phyloP scores from a whole-genome alignment of 1,139 yeast genomes.

The Magnusiomyces fungicola region DNA sequence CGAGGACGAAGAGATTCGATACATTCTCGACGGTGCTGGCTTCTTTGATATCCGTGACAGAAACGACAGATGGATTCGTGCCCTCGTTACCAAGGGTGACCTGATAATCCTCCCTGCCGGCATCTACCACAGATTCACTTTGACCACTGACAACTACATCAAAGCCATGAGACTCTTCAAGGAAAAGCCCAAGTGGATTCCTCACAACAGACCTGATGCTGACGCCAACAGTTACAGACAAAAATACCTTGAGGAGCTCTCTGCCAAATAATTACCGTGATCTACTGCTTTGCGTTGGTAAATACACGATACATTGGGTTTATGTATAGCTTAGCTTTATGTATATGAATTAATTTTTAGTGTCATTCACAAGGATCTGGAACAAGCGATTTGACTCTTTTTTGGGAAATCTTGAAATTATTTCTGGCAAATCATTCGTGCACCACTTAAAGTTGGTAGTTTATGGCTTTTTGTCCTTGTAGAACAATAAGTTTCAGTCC shows the following conservation, averaged over 20 bases:
- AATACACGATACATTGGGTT: not conserved
- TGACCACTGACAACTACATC: conserved; percentile 54
- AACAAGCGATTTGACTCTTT: too few species aligned
- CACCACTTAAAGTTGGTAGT: too few species aligned
- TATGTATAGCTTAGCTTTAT: too few species aligned
- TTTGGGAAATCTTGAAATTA: too few species aligned
- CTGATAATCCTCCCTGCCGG: conserved; percentile 70
- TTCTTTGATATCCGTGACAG: conserved; percentile 77
- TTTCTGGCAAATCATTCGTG: too few species aligned
- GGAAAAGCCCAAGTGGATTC: conserved; percentile 96
- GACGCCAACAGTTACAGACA: conserved; percentile 37
- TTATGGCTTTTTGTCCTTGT: too few species aligned
- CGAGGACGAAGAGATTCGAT: conserved; percentile 95
- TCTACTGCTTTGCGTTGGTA: not conserved
- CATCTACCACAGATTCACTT: conserved; percentile 84
- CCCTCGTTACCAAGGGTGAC: conserved; percentile 57
- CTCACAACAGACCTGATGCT: conserved; percentile 59
- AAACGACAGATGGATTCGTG: conserved; percentile 72
- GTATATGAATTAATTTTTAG: too few species aligned
- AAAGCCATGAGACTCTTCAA: conserved; percentile 79
- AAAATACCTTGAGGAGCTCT: conserved; percentile 33
- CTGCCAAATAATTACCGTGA: not conserved
- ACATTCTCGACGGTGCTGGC: conserved; percentile 83
- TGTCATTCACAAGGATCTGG: too few species aligned
- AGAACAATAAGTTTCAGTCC: too few species aligned